Percentiles rank a stretch among this genome's conserved stretches.
These are phyloP conservation scores for Wickerhamiella dianesei DNA, from an alignment of 805 yeast species.

Conservation along the genomic window DNA sequence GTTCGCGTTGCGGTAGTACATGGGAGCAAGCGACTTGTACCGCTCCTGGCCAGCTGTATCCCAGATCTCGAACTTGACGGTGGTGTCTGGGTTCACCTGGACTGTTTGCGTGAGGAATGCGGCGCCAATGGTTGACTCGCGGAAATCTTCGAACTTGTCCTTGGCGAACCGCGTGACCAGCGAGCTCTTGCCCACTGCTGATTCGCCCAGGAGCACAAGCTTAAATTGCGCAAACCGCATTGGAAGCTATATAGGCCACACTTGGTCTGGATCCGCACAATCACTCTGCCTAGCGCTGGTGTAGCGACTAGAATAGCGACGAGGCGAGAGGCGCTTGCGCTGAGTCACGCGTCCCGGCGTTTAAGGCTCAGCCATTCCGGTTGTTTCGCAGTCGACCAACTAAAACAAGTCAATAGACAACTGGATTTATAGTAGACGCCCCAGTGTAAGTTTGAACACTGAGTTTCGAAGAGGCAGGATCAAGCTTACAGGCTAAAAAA, in stretches of 20 bases:
- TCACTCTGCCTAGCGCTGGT: neutral
- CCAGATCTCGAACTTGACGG: slow-evolving; percentile 42
- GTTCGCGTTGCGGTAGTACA: slow-evolving; percentile 70
- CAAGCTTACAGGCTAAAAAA: too few species aligned
- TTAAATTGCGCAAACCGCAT: slow-evolving; percentile 40
- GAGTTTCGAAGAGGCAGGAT: too few species aligned
- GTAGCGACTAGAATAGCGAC: neutral
- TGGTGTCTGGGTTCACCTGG: slow-evolving; percentile 31
- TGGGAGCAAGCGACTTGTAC: slow-evolving; percentile 68
- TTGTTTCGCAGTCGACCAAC: too few species aligned
- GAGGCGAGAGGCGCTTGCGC: neutral
- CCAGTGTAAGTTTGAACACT: too few species aligned
- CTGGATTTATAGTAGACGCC: too few species aligned
- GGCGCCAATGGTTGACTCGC: slow-evolving; percentile 96
- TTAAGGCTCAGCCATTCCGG: too few species aligned
- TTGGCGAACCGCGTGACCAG: slow-evolving; percentile 69
- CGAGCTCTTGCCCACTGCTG: slow-evolving; percentile 73
- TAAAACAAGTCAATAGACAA: too few species aligned
- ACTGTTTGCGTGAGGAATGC: slow-evolving; percentile 83
- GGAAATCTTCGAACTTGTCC: slow-evolving; percentile 53
- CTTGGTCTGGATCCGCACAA: neutral
- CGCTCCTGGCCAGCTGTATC: slow-evolving; percentile 96
- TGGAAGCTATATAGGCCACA: neutral
- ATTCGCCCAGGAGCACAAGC: slow-evolving; percentile 61
- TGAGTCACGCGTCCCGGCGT: too few species aligned